phyloP scores from a whole-genome alignment of 1,284 basidiomycete genomes.

The Wolfiporia cocos region DNA sequence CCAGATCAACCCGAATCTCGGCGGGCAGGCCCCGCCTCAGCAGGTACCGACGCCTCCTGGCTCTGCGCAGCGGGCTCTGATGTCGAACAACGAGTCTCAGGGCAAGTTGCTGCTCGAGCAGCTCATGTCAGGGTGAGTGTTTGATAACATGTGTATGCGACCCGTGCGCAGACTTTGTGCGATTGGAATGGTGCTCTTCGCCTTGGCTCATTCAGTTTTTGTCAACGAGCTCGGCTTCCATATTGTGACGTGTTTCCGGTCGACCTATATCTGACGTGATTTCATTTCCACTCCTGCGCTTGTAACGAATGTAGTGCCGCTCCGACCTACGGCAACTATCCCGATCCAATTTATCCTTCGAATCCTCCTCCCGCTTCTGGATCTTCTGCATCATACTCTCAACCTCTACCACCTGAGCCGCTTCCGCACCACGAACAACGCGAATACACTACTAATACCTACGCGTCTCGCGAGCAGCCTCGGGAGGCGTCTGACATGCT shows the following conservation, averaged over 20 bases:
- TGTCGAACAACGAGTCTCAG: conserved; percentile 50
- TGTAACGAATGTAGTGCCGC: conserved; percentile 33
- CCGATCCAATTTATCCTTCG: conserved; percentile 42
- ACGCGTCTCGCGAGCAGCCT: conserved; percentile 33
- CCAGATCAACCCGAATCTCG: conserved; percentile 17
- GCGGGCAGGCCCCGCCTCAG: conserved; percentile 34
- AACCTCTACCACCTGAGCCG: conserved; percentile 17
- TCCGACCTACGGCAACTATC: conserved; percentile 47
- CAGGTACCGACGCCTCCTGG: conserved; percentile 66
- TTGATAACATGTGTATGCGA: no score
- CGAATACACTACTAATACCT: no score
- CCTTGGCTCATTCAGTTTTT: no score
- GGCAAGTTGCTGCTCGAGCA: conserved; percentile 73
- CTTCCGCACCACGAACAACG: conserved; percentile 22
- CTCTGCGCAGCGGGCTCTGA: conserved; percentile 50
- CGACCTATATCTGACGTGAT: neutral
- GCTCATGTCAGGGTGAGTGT: conserved; percentile 69
- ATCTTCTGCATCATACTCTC: conserved; percentile 43
- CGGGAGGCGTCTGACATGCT: conserved; percentile 16
- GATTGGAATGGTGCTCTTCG: no score
- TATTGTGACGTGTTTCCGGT: neutral
- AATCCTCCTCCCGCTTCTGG: conserved; percentile 31
- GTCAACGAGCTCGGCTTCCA: no score
- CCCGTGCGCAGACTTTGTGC: no score
- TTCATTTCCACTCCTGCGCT: conserved; percentile 4